A percentile compares a stretch with the other conserved stretches of the same genome.
Conservation (phyloP, 306 rosid genomes). For the Quercus robur region DNA sequence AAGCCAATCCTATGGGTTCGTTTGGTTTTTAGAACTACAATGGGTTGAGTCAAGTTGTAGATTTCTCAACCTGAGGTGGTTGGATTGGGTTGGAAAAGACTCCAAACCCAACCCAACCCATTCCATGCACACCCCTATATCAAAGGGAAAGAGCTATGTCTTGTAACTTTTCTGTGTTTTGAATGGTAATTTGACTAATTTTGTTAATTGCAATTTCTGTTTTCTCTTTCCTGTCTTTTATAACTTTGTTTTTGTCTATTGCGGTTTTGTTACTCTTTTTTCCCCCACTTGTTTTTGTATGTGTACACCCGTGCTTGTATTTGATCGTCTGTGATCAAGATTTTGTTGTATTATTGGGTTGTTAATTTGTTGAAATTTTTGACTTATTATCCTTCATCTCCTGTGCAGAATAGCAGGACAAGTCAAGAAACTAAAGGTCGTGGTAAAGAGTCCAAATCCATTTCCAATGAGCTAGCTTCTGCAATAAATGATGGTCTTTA, state of each 20-base stretch:
- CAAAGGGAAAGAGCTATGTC: not conserved
- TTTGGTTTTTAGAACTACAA: no score
- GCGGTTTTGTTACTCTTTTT: not conserved
- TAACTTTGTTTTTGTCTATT: not conserved
- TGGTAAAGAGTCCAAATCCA: constrained; percentile 60
- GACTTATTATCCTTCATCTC: not conserved
- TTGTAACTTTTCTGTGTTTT: not conserved
- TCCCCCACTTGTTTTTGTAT: not conserved
- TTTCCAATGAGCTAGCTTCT: constrained; percentile 86
- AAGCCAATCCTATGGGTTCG: no score
- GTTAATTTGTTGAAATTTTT: not conserved
- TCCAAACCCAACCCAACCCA: no score
- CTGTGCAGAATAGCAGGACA: constrained; percentile 58
- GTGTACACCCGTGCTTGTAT: not conserved
- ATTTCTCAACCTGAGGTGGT: no score
- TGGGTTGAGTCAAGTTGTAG: no score
- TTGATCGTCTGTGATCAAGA: not conserved
- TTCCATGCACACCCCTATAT: no score
- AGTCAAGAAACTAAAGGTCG: constrained; percentile 38
- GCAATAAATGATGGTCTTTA: constrained; percentile 87
- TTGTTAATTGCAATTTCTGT: not conserved
- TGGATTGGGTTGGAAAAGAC: no score
- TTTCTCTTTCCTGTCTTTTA: not conserved
- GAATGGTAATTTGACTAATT: not conserved
- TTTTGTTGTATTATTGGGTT: not conserved